These are phyloP conservation scores for Jatropha multifida DNA, from an alignment of 441 rosid species.

Conservation along the genomic window DNA sequence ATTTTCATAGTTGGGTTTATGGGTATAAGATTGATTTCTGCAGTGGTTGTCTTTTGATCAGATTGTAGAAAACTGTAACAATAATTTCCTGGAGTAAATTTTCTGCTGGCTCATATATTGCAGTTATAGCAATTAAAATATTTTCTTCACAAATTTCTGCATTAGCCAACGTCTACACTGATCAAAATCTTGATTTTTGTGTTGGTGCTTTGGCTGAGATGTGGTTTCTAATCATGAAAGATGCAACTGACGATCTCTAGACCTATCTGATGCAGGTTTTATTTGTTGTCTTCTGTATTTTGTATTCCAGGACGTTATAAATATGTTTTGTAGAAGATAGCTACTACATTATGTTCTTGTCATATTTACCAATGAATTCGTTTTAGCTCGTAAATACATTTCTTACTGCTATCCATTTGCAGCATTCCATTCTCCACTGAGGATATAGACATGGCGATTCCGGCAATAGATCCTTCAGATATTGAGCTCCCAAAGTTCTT, in stretches of 20 bases:
- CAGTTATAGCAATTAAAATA: background rate
- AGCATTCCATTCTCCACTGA: slow-evolving; percentile 97
- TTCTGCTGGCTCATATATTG: too few relatives aligned
- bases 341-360: background rate
- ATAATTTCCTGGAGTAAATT: background rate
- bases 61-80: background rate
- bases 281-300: background rate
- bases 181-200: background rate
- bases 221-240: background rate
- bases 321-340: background rate
- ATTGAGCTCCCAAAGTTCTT: slow-evolving; percentile 55
- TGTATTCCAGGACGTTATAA: background rate
- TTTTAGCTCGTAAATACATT: background rate
- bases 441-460: slow-evolving; percentile 94
- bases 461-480: slow-evolving; percentile 69
- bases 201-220: background rate
- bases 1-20: background rate
- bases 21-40: background rate
- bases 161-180: background rate
- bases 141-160: background rate
- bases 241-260: background rate
- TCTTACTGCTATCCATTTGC: slow-evolving; percentile 14
- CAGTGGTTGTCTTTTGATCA: background rate
- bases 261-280: too few relatives aligned
- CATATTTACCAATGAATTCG: background rate